These are phyloP conservation scores for Talaromyces liani DNA, from an alignment of 495 filamentous ascomycete species.

Conservation along the genomic window DNA sequence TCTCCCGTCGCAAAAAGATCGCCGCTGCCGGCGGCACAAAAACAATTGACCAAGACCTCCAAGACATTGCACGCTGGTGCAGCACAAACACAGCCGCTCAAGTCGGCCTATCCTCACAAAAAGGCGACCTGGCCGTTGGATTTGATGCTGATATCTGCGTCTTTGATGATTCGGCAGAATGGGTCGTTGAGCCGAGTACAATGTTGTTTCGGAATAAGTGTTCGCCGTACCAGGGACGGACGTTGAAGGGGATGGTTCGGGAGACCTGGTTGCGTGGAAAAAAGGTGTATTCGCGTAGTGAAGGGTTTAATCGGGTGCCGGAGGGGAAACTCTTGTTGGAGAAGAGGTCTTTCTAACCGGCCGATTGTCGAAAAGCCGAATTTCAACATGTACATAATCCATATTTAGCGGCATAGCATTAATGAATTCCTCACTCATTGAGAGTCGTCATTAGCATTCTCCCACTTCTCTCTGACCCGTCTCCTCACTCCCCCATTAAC, in stretches of 20 bases:
- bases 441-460: slow-evolving; percentile 18
- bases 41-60: slow-evolving; percentile 33
- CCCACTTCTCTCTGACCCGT: slow-evolving; percentile 38
- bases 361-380: background rate
- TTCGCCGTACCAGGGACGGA: slow-evolving; percentile 83
- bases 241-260: slow-evolving; percentile 68
- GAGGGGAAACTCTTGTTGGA: slow-evolving; percentile 57
- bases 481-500: slow-evolving; percentile 38
- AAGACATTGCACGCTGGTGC: slow-evolving; percentile 80
- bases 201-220: slow-evolving; percentile 97
- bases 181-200: slow-evolving; percentile 54
- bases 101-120: slow-evolving; percentile 75
- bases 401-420: background rate
- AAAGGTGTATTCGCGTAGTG: slow-evolving; percentile 59
- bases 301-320: slow-evolving; percentile 55
- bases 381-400: background rate
- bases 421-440: background rate
- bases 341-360: slow-evolving; percentile 36
- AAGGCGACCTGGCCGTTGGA: slow-evolving; percentile 76
- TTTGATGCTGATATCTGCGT: slow-evolving; percentile 90
- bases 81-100: slow-evolving; percentile 82
- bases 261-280: slow-evolving; percentile 87
- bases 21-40: slow-evolving; percentile 32
- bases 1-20: slow-evolving; percentile 46
- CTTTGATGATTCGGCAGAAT: slow-evolving; percentile 78